Conservation (phyloP, 805 yeast species). For the Phaffomyces antillensis region DNA sequence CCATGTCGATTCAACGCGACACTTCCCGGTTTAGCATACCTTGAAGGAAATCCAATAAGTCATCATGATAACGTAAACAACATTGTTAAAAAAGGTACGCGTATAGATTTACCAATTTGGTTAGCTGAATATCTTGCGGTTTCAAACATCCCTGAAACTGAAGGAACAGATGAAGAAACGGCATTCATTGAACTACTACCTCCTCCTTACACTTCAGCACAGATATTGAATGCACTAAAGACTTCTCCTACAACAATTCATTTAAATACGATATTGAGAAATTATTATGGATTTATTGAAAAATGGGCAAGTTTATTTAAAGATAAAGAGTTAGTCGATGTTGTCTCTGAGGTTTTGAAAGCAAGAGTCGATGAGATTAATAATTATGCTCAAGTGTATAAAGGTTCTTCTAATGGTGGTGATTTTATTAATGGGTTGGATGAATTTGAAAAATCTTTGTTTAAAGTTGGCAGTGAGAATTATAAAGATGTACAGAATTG, state of each 20-base stretch:
- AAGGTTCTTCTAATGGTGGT: conserved; percentile 10
- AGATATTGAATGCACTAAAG: conserved; percentile 76
- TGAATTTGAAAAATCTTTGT: conserved; percentile 62
- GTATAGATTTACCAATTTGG: conserved; percentile 80
- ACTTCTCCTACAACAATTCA: conserved; percentile 64
- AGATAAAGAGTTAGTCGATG: conserved; percentile 53
- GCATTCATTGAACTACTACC: conserved; percentile 61
- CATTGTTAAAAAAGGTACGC: conserved; percentile 4
- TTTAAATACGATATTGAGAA: conserved; percentile 53
- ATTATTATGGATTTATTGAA: conserved; percentile 63
- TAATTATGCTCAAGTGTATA: conserved; percentile 46
- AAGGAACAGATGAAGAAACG: not conserved
- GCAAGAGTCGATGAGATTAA: conserved; percentile 65
- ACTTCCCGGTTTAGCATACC: conserved; percentile 82
- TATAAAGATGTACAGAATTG: conserved; percentile 37
- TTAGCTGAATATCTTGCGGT: conserved; percentile 72
- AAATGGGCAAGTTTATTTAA: conserved; percentile 72
- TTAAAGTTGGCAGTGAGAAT: conserved; percentile 45
- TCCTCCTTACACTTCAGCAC: conserved; percentile 61
- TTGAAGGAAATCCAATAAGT: conserved; percentile 63
- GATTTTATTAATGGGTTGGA: conserved; percentile 38
- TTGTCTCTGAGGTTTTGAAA: conserved; percentile 44
- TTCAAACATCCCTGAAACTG: conserved; percentile 23
- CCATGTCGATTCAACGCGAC: conserved; percentile 75
- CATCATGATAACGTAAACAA: not conserved